A percentile compares a stretch with the other conserved stretches of the same genome.
Evolutionary conservation across 805 yeast species (phyloP).

Genomic region (Candida dendrica): DNA sequence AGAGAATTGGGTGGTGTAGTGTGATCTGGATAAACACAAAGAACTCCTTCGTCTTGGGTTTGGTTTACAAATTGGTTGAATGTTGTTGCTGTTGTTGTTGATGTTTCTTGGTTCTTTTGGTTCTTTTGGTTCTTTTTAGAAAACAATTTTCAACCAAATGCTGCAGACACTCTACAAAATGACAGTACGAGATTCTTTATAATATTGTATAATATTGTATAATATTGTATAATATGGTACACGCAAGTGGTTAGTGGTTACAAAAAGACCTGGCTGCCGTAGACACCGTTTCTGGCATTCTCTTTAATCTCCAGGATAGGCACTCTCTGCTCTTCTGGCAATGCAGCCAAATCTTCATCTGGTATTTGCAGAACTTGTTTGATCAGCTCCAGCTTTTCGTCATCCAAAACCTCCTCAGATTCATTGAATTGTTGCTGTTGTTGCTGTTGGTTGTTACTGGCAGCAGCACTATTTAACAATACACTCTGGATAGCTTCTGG

Average conservation of each 20-base stretch:
- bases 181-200: no score
- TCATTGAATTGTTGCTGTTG: not conserved
- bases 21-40: no score
- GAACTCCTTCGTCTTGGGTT: no score
- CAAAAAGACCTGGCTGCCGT: slow-evolving; percentile 12
- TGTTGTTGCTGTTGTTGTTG: not conserved
- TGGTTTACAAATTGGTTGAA: no score
- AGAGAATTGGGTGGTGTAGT: no score
- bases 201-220: no score
- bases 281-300: slow-evolving; percentile 21
- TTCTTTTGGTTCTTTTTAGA: no score
- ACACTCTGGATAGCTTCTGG: slow-evolving; percentile 29
- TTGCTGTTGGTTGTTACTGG: not conserved
- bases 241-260: no score
- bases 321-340: slow-evolving; percentile 44
- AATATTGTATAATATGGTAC: no score
- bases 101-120: not conserved
- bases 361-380: slow-evolving; percentile 44
- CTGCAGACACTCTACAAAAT: not conserved
- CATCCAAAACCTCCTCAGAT: slow-evolving; percentile 17
- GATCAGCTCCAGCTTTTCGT: slow-evolving; percentile 37
- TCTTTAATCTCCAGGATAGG: slow-evolving; percentile 20
- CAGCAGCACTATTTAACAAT: slow-evolving; percentile 11
- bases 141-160: no score
- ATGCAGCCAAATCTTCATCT: slow-evolving; percentile 40